Evolutionary conservation across 2,329 filamentous ascomycete species (phyloP).

Genomic region (Colletotrichum sp.): DNA sequence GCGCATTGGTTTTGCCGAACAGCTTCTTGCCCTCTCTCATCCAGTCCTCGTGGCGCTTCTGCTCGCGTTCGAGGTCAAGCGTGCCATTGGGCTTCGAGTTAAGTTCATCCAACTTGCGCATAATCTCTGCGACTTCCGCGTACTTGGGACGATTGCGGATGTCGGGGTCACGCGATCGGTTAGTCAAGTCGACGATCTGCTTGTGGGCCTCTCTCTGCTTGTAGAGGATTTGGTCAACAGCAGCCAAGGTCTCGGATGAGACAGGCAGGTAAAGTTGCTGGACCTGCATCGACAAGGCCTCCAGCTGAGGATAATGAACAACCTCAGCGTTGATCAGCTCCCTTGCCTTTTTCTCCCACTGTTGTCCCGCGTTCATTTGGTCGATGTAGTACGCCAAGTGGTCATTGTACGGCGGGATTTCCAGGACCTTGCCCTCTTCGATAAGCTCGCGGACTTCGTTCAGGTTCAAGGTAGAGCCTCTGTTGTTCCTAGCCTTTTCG

Average conservation of each 20-base stretch:
- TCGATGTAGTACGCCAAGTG: slow-evolving; percentile 79
- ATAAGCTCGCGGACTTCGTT: slow-evolving; percentile 82
- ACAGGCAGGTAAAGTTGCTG: slow-evolving; percentile 74
- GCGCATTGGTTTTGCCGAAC: slow-evolving; percentile 97
- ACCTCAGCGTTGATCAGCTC: slow-evolving; percentile 92
- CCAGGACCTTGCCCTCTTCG: slow-evolving; percentile 76
- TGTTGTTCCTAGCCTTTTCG: slow-evolving; percentile 71
- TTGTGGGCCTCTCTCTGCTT: slow-evolving; percentile 95
- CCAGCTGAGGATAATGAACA: slow-evolving; percentile 93
- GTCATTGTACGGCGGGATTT: slow-evolving; percentile 81
- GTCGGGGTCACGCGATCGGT: slow-evolving; percentile 77
- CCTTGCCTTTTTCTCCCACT: slow-evolving; percentile 92
- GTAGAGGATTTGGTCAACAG: slow-evolving; percentile 89
- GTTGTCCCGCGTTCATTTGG: slow-evolving; percentile 76
- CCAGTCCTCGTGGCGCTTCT: slow-evolving; percentile 97
- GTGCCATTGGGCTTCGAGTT: slow-evolving; percentile 93
- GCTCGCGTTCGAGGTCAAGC: slow-evolving; percentile 90
- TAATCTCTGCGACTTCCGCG: slow-evolving; percentile 86
- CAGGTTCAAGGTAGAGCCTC: slow-evolving; percentile 72
- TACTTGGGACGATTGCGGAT: slow-evolving; percentile 85
- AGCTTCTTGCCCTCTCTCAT: slow-evolving; percentile 98
- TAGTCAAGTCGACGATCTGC: slow-evolving; percentile 81
- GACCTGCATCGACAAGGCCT: slow-evolving; percentile 87
- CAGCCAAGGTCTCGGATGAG: slow-evolving; percentile 76
- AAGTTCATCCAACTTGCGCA: slow-evolving; percentile 84